A percentile compares a stretch with the other conserved stretches of the same genome.
These are phyloP conservation scores for Dioscorea cayenensis DNA, from an alignment of 116 monocot genomes.

Conservation along the genomic window DNA sequence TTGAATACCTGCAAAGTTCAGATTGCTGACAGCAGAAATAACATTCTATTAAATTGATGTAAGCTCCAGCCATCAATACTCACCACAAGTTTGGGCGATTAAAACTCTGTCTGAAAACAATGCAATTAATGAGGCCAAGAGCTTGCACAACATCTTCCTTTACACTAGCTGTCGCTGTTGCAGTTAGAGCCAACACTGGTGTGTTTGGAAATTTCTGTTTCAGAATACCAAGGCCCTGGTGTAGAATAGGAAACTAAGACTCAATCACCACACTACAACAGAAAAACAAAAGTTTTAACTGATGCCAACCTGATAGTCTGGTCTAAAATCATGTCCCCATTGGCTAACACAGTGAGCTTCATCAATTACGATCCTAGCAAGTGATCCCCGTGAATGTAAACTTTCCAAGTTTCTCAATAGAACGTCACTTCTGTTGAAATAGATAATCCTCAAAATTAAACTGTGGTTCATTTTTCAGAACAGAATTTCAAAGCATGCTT, in stretches of 20 bases:
- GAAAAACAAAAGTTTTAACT: constrained; percentile 6
- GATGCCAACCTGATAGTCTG: constrained; percentile 84
- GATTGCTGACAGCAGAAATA: constrained; percentile 3
- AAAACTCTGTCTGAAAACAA: constrained; percentile 93
- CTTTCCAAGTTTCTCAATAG: constrained; percentile 75
- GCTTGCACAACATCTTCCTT: constrained; percentile 99
- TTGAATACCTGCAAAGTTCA: constrained; percentile 66
- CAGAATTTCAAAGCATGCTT: too few relatives aligned
- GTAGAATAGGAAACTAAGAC: background rate
- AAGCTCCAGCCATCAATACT: constrained; percentile 10
- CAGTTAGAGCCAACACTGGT: constrained; percentile 95
- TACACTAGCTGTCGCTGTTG: constrained; percentile 96
- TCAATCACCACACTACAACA: background rate
- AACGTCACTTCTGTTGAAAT: constrained; percentile 69
- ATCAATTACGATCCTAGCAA: constrained; percentile 98
- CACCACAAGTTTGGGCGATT: constrained; percentile 88
- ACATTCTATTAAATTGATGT: background rate
- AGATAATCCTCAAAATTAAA: background rate
- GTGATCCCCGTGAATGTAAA: constrained; percentile 56
- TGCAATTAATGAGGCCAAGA: constrained; percentile 88
- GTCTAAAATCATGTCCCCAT: constrained; percentile 99
- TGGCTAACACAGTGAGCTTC: constrained; percentile 99
- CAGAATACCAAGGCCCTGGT: constrained; percentile 83
- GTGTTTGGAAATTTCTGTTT: constrained; percentile 81
- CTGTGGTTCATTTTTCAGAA: background rate